These are phyloP conservation scores for Epithele typhae DNA, from an alignment of 768 basidiomycete species.

Conservation along the genomic window DNA sequence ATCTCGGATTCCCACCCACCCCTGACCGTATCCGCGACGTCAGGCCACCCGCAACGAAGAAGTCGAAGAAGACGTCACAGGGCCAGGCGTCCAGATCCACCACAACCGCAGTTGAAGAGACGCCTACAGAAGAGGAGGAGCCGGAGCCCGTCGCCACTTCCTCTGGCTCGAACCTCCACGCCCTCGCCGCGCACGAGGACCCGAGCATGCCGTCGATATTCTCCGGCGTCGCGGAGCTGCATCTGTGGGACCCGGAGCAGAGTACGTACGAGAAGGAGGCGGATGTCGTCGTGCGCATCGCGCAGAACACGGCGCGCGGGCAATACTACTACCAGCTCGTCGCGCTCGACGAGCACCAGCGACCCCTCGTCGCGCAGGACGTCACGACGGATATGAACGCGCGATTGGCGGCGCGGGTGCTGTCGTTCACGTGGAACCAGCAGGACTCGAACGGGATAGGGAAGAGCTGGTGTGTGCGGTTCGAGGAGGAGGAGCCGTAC, in stretches of 20 bases:
- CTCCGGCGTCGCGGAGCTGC: conserved; percentile 50
- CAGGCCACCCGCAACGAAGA: conserved; percentile 21
- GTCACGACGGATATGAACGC: conserved; percentile 70
- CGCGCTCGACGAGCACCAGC: conserved; percentile 45
- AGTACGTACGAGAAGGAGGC: conserved; percentile 51
- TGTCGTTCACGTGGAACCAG: conserved; percentile 89
- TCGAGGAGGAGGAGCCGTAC: conserved; percentile 53
- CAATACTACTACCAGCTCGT: conserved; percentile 57
- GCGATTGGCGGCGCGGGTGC: conserved; percentile 53
- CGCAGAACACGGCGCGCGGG: conserved; percentile 35
- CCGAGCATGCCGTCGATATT: conserved; percentile 23
- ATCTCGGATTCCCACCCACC: too few relatives aligned
- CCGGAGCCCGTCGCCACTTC: too few relatives aligned
- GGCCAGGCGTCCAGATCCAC: conserved; percentile 15
- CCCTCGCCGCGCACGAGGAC: conserved; percentile 2
- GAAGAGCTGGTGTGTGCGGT: conserved; percentile 82
- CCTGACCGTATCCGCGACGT: too few relatives aligned
- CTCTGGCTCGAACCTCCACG: too few relatives aligned
- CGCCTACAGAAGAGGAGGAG: conserved; percentile 12
- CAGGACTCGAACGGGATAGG: conserved; percentile 46
- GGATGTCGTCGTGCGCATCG: conserved; percentile 50
- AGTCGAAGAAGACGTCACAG: conserved; percentile 15
- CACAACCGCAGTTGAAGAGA: background rate
- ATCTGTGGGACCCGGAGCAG: conserved; percentile 52
- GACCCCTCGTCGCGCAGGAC: conserved; percentile 57